Evolutionary conservation across 768 basidiomycete genomes (phyloP).

Genomic region (Psilocybe tampanensis): DNA sequence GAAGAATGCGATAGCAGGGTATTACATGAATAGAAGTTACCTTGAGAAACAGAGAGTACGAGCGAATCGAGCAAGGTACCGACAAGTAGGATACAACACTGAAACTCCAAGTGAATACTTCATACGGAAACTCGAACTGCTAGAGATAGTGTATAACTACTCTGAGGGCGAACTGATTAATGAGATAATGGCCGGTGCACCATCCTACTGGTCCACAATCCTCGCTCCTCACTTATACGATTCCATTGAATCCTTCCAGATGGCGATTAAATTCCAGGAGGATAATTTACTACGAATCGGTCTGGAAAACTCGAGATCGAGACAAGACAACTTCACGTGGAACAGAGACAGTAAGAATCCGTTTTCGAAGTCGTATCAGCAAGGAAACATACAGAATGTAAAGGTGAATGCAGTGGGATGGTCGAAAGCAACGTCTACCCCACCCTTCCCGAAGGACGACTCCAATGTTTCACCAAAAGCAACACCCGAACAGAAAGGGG

Average conservation of each 20-base stretch:
- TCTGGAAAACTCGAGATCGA: conserved; percentile 9
- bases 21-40: conserved; percentile 34
- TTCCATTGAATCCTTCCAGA: conserved; percentile 21
- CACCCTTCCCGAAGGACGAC: conserved; percentile 28
- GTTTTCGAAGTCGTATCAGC: not conserved
- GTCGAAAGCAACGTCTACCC: conserved; percentile 1
- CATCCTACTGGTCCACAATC: conserved; percentile 28
- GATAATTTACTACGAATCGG: conserved; percentile 9
- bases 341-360: not conserved
- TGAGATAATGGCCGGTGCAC: conserved; percentile 36
- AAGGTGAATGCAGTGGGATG: conserved; percentile 4
- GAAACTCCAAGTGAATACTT: conserved; percentile 37
- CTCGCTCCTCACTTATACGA: conserved; percentile 25
- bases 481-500: conserved; percentile 23
- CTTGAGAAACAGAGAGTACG: conserved; percentile 26
- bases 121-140: conserved; percentile 31
- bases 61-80: conserved; percentile 28
- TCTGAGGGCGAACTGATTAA: conserved; percentile 33
- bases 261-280: conserved; percentile 24
- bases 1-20: conserved; percentile 21
- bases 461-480: conserved; percentile 9
- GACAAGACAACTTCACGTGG: not conserved
- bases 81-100: conserved; percentile 21
- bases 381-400: not conserved
- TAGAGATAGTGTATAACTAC: conserved; percentile 11